phyloP scores from a whole-genome alignment of 257 asterid species.

The Solanum pimpinellifolium region DNA sequence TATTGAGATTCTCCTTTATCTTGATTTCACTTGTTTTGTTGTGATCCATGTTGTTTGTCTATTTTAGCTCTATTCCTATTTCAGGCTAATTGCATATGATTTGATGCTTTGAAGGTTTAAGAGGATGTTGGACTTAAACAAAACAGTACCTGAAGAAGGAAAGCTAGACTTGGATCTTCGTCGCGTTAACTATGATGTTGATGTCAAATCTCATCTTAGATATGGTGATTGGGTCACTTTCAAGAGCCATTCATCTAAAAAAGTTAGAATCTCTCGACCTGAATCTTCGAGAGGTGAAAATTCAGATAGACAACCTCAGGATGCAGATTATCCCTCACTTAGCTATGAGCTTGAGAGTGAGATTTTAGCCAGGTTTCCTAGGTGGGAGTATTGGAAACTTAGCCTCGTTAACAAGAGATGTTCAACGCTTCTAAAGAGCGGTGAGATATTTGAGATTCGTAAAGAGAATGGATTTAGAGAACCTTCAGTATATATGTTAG shows the following conservation, averaged over 20 bases:
- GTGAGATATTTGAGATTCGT: conserved; percentile 49
- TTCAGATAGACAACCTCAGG: conserved; percentile 46
- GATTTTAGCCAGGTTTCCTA: conserved; percentile 61
- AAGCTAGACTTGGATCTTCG: conserved; percentile 4
- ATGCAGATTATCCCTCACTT: conserved; percentile 79
- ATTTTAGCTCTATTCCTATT: not conserved
- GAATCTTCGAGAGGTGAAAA: not conserved
- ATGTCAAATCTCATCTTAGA: conserved; percentile 1
- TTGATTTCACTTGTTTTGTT: not conserved
- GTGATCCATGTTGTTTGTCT: not conserved
- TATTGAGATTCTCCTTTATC: not conserved
- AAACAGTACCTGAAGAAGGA: conserved; percentile 10
- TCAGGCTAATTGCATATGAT: not conserved
- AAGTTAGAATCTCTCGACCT: conserved; percentile 11
- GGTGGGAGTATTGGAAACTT: conserved; percentile 55
- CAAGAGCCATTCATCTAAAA: conserved; percentile 9
- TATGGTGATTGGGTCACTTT: conserved; percentile 5
- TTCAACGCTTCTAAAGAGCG: conserved; percentile 28
- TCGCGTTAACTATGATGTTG: not conserved
- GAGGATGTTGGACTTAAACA: conserved; percentile 20
- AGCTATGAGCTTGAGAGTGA: conserved; percentile 47
- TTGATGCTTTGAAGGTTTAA: conserved; percentile 1
- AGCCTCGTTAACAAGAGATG: conserved; percentile 45
- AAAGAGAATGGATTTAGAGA: conserved; percentile 33
- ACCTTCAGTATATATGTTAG: conserved; percentile 57